Evolutionary conservation across 1,139 yeast genomes (phyloP).

Genomic region (Suhomyces choctaworum): DNA sequence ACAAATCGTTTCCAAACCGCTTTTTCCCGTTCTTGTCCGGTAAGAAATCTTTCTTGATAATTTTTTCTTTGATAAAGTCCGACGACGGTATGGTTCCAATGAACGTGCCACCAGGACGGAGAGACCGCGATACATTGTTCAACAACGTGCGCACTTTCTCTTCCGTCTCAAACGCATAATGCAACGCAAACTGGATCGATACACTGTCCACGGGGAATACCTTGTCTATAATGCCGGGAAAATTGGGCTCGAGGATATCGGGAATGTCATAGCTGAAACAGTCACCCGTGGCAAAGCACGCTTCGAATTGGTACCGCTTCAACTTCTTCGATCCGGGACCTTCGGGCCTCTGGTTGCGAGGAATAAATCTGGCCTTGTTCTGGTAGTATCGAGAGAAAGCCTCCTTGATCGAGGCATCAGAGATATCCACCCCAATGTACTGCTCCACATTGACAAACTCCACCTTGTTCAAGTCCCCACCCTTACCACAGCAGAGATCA

Average conservation of each 20-base stretch:
- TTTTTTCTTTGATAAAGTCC: constrained; percentile 71
- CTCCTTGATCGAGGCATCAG: constrained; percentile 83
- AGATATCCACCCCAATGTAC: constrained; percentile 87
- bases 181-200: constrained; percentile 87
- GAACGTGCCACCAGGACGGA: constrained; percentile 80
- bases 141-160: constrained; percentile 71
- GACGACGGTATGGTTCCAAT: constrained; percentile 95
- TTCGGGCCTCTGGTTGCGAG: constrained; percentile 18
- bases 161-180: constrained; percentile 90
- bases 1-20: constrained; percentile 83
- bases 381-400: constrained; percentile 71
- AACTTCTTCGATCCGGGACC: constrained; percentile 35
- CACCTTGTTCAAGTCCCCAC: constrained; percentile 94
- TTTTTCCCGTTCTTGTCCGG: constrained; percentile 47
- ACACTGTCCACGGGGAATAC: constrained; percentile 86
- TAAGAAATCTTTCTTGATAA: constrained; percentile 44
- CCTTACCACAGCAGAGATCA: constrained; percentile 96
- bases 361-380: constrained; percentile 43
- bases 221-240: constrained; percentile 53
- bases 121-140: constrained; percentile 71
- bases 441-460: constrained; percentile 71
- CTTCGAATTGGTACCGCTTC: constrained; percentile 61
- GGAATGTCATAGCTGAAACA: constrained; percentile 74
- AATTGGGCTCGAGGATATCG: constrained; percentile 65
- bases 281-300: constrained; percentile 87